These are phyloP conservation scores for Cryptococcus sp. DNA, from an alignment of 1,284 basidiomycete genomes.

Conservation along the genomic window DNA sequence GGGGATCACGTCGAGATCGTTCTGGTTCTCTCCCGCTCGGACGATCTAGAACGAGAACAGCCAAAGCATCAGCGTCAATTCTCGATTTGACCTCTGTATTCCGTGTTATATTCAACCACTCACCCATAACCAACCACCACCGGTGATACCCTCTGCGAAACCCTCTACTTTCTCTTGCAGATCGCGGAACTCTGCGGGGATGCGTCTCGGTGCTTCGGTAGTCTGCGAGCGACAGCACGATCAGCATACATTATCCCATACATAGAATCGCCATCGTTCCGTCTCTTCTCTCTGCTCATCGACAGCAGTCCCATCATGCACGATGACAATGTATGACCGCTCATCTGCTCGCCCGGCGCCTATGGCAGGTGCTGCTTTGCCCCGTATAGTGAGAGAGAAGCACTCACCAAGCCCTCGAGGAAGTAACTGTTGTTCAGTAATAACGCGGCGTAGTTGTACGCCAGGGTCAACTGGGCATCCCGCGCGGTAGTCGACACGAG, in stretches of 20 bases:
- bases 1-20: slow-evolving; percentile 47
- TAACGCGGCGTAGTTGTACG: slow-evolving; percentile 89
- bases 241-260: not conserved
- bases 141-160: slow-evolving; percentile 51
- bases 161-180: slow-evolving; percentile 47
- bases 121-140: slow-evolving; percentile 76
- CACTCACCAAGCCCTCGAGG: slow-evolving; percentile 76
- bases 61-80: not conserved
- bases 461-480: slow-evolving; percentile 65
- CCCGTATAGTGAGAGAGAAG: not conserved
- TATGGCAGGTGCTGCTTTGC: too few relatives aligned
- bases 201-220: slow-evolving; percentile 27
- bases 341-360: not conserved
- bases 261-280: not conserved
- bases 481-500: slow-evolving; percentile 70
- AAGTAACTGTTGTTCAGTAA: slow-evolving; percentile 97
- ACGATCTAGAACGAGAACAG: slow-evolving; percentile 31
- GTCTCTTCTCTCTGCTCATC: not conserved
- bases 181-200: slow-evolving; percentile 29
- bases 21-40: slow-evolving; percentile 32
- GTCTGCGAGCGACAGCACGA: slow-evolving; percentile 22
- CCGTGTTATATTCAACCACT: slow-evolving; percentile 52
- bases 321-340: not conserved
- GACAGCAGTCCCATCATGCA: not conserved
- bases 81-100: not conserved